Conservation (phyloP, 257 asterid species). For the Ilex asprella region DNA sequence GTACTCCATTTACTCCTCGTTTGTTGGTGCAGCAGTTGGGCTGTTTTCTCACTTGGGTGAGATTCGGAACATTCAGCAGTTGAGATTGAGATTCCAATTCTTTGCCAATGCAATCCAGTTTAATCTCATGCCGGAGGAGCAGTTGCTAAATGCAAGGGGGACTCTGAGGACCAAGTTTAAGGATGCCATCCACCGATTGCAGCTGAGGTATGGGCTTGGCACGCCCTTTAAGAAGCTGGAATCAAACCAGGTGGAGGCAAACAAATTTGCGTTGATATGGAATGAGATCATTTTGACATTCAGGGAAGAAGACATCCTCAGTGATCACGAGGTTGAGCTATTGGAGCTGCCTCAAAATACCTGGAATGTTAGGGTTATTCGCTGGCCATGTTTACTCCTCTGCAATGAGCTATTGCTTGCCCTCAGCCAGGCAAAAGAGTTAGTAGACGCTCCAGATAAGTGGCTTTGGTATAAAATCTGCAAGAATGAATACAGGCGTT, state of each 20-base stretch:
- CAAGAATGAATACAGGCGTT: constrained; percentile 90
- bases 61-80: constrained; percentile 89
- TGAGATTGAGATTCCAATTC: constrained; percentile 93
- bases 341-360: constrained; percentile 90
- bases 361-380: constrained; percentile 91
- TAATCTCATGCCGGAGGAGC: constrained; percentile 99
- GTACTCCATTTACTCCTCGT: constrained; percentile 89
- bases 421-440: constrained; percentile 92
- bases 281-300: constrained; percentile 77
- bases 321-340: constrained; percentile 87
- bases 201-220: constrained; percentile 93
- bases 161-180: constrained; percentile 68
- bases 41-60: constrained; percentile 97
- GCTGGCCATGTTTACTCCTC: constrained; percentile 97
- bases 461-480: constrained; percentile 92
- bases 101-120: constrained; percentile 98
- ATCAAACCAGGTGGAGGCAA: constrained; percentile 89
- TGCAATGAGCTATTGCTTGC: constrained; percentile 90
- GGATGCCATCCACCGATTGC: constrained; percentile 75
- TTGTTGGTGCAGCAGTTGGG: constrained; percentile 88
- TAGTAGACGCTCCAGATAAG: constrained; percentile 94
- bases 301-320: constrained; percentile 90
- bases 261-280: constrained; percentile 96
- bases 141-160: constrained; percentile 70
- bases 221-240: constrained; percentile 91